Evolutionary conservation across 495 filamentous ascomycete species (phyloP).

Genomic region (Talaromyces proteolyticus): DNA sequence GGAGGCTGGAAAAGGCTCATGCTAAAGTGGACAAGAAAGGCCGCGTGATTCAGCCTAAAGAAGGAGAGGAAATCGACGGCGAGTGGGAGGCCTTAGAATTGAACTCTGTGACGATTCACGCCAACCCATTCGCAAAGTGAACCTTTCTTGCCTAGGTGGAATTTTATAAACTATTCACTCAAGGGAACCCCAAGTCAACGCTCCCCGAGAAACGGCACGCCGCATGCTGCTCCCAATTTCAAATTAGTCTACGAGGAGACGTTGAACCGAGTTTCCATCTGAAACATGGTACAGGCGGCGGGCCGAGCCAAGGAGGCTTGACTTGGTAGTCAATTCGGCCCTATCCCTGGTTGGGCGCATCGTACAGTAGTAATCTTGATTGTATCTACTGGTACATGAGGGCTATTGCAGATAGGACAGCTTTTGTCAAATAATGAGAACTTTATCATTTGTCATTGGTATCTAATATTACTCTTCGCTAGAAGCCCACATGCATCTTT

Average conservation of each 20-base stretch:
- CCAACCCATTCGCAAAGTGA: conserved; percentile 83
- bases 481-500: background rate
- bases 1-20: conserved; percentile 68
- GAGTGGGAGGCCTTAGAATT: conserved; percentile 55
- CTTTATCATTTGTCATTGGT: background rate
- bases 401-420: background rate
- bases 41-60: conserved; percentile 56
- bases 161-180: background rate
- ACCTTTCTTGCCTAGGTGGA: background rate
- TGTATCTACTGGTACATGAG: background rate
- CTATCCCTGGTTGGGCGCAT: too few relatives aligned
- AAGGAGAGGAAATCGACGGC: conserved; percentile 21
- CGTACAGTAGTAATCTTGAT: too few relatives aligned
- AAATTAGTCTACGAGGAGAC: too few relatives aligned
- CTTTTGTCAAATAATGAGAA: background rate
- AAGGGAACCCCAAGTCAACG: background rate
- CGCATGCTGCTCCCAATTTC: too few relatives aligned
- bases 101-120: conserved; percentile 78
- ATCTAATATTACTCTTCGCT: background rate
- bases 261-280: too few relatives aligned
- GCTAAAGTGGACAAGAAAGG: conserved; percentile 86
- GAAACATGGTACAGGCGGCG: too few relatives aligned
- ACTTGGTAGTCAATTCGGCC: too few relatives aligned
- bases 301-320: too few relatives aligned
- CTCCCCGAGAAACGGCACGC: background rate